These are phyloP conservation scores for Ophiocordyceps robertsii DNA, from an alignment of 2,329 filamentous ascomycete genomes.

Conservation along the genomic window DNA sequence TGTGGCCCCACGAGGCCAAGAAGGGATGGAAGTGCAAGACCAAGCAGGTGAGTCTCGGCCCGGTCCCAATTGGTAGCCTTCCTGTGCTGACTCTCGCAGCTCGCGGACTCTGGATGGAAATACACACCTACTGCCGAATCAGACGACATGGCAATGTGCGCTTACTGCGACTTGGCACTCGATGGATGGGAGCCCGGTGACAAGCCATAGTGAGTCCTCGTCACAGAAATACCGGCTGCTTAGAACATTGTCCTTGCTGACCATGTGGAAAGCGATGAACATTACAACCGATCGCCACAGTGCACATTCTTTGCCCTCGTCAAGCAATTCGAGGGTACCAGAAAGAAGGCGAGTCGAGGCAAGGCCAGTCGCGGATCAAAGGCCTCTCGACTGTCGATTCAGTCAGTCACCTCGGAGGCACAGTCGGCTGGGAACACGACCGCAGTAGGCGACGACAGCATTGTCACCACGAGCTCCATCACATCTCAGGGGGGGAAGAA, in stretches of 20 bases:
- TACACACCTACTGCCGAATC: slow-evolving; percentile 75
- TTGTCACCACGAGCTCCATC: slow-evolving; percentile 45
- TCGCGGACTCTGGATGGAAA: slow-evolving; percentile 87
- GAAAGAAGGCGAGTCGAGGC: slow-evolving; percentile 42
- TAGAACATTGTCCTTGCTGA: slow-evolving; percentile 8
- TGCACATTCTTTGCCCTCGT: slow-evolving; percentile 73
- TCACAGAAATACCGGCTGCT: background rate
- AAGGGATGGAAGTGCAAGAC: slow-evolving; percentile 81
- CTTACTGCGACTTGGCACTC: slow-evolving; percentile 78
- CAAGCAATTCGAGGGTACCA: slow-evolving; percentile 35
- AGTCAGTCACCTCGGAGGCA: slow-evolving; percentile 39
- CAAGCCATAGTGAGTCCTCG: slow-evolving; percentile 58
- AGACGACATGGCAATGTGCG: slow-evolving; percentile 81
- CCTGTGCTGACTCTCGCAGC: slow-evolving; percentile 29
- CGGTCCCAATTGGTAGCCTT: background rate
- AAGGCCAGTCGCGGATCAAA: slow-evolving; percentile 51
- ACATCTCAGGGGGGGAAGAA: slow-evolving; percentile 48
- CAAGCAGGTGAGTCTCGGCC: slow-evolving; percentile 54
- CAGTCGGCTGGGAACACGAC: slow-evolving; percentile 33
- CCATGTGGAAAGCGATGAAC: slow-evolving; percentile 54
- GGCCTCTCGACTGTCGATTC: slow-evolving; percentile 49
- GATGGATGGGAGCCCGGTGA: slow-evolving; percentile 93
- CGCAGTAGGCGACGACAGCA: slow-evolving; percentile 41
- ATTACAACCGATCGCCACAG: slow-evolving; percentile 61
- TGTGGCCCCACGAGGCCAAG: slow-evolving; percentile 84